These are phyloP conservation scores for Penicillium crystallinum DNA, from an alignment of 495 filamentous ascomycete species.

Conservation along the genomic window DNA sequence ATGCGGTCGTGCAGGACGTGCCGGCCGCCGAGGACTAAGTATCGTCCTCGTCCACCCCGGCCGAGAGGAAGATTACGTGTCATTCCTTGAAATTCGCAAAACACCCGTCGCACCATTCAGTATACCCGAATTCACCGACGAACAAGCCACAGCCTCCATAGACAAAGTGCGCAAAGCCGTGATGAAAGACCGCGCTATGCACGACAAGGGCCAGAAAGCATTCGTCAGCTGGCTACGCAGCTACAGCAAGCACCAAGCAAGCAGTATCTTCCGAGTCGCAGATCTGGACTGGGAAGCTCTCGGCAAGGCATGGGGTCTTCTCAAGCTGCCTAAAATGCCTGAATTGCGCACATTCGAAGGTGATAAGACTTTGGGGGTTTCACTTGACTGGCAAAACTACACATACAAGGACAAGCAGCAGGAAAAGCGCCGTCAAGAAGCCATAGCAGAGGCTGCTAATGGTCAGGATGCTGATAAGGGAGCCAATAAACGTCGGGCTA, in stretches of 20 bases:
- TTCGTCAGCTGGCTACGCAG: slow-evolving; percentile 91
- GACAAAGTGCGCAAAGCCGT: slow-evolving; percentile 57
- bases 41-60: slow-evolving; percentile 79
- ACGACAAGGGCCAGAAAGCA: slow-evolving; percentile 82
- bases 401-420: slow-evolving; percentile 73
- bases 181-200: slow-evolving; percentile 67
- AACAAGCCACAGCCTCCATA: slow-evolving; percentile 49
- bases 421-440: slow-evolving; percentile 63
- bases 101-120: slow-evolving; percentile 70
- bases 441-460: slow-evolving; percentile 41
- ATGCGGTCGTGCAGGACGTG: slow-evolving; percentile 86
- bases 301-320: slow-evolving; percentile 74
- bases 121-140: slow-evolving; percentile 46
- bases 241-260: slow-evolving; percentile 86
- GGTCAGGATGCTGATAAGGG: slow-evolving; percentile 23
- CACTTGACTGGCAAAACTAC: slow-evolving; percentile 55
- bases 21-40: slow-evolving; percentile 78
- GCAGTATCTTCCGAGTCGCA: slow-evolving; percentile 79
- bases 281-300: slow-evolving; percentile 82
- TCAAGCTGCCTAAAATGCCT: slow-evolving; percentile 91
- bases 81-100: slow-evolving; percentile 81
- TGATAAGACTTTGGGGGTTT: slow-evolving; percentile 57
- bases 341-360: slow-evolving; percentile 68
- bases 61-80: slow-evolving; percentile 81
- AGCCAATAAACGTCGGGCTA: slow-evolving; percentile 35